Base-by-base conservation (phyloP, 768 basidiomycete genomes). In the Coprinopsis strossmayeri region DNA sequence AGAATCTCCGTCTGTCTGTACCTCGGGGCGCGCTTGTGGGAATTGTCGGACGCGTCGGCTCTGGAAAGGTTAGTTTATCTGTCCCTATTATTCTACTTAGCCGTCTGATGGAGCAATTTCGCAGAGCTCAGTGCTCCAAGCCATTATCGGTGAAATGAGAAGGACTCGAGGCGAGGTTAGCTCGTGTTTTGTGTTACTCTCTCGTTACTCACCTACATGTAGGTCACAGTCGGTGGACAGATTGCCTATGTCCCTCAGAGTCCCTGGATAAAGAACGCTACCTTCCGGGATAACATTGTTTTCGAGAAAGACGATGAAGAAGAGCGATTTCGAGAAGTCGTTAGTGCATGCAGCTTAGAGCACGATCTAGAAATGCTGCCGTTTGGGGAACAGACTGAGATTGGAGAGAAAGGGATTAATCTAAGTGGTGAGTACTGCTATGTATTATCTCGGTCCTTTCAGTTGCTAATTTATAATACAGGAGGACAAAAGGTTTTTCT, bases 31-130 rank as follows among this genome's bases (percentile, higher is more conserved):
- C 81, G 24, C 78, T 88, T 23, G 70, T 87, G 5, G 83, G 79
- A 0, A 78, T 89, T 23, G 82, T 89, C 17, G 87, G 87, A 13
- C 73, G 76, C 9, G 81, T 89, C 26, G 87, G 87, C 0, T 79
- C 78, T 34, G 87, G 87, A 24, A 89, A 89, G 67, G 76, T 79
- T 30, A 3, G 60, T 18, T 34, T 46, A 26, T 27, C 23, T 15
- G 26, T 39, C 21, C 15, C 41, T 18, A 39, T 23, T n/a, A 28
- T 25, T 23, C n/a, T 34, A 27, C 28, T 34, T 1, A 20, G 25
- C 2, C 11, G 32, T 38, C 3, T 1, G 17, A 3, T 13, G n/a
- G n/a, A n/a, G n/a, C 5, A 17, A 12, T 18, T 28, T 17, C 27
- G 34, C 46, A 82, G 81, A 82, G 74, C 50, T 79, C 75, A 1